Evolutionary conservation across 179 eudicot genomes (phyloP).

Genomic region (Amaranthus tricolor): DNA sequence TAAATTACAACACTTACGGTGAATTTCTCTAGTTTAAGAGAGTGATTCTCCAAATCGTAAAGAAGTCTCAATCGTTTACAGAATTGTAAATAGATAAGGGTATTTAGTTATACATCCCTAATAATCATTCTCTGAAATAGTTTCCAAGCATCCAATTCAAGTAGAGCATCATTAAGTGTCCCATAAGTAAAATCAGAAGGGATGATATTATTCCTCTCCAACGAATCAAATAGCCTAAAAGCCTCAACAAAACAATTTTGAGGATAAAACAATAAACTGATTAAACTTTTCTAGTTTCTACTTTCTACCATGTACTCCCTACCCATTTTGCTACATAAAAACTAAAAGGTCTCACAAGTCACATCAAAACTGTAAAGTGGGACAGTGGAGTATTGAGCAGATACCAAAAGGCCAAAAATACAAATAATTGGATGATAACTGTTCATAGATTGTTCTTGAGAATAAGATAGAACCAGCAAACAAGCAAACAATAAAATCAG

Average conservation of each 20-base stretch:
- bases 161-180: slow-evolving; percentile 59
- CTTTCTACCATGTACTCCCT: too few relatives aligned
- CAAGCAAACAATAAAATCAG: not conserved
- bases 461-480: slow-evolving; percentile 12
- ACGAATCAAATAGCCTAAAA: slow-evolving; percentile 78
- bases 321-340: too few relatives aligned
- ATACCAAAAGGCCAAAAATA: not conserved
- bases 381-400: not conserved
- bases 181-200: slow-evolving; percentile 82
- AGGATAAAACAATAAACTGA: slow-evolving; percentile 42
- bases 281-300: not conserved
- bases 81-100: slow-evolving; percentile 56
- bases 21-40: slow-evolving; percentile 65
- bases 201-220: slow-evolving; percentile 49
- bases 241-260: slow-evolving; percentile 89
- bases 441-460: not conserved
- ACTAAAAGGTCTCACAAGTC: too few relatives aligned
- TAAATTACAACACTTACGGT: slow-evolving; percentile 62
- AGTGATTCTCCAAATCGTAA: slow-evolving; percentile 43
- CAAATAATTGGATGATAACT: not conserved
- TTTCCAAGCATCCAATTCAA: slow-evolving; percentile 61
- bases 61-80: slow-evolving; percentile 56
- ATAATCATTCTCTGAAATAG: slow-evolving; percentile 66
- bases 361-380: too few relatives aligned
- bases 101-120: slow-evolving; percentile 50